phyloP scores from a whole-genome alignment of 2,329 filamentous ascomycete genomes.

The Aspergillus tanneri region DNA sequence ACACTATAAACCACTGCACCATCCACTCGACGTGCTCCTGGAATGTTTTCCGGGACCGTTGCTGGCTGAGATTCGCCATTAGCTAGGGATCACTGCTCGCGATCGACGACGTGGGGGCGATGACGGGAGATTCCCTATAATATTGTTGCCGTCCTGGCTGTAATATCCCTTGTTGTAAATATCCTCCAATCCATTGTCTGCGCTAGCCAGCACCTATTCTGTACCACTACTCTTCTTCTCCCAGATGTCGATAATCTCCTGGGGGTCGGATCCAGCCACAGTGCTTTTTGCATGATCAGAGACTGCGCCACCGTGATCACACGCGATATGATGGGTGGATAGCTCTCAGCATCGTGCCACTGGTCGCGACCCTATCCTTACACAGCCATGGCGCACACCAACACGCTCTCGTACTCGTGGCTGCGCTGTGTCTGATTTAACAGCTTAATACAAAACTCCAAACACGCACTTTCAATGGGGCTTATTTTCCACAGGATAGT shows the following conservation, averaged over 20 bases:
- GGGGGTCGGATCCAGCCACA: background rate
- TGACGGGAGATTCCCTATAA: too few relatives aligned
- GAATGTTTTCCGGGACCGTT: background rate
- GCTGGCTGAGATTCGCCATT: too few relatives aligned
- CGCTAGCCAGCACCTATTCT: background rate
- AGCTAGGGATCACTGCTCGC: background rate
- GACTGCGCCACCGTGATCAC: background rate
- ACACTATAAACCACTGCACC: slow-evolving; percentile 5
- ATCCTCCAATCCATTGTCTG: background rate
- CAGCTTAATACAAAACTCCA: background rate
- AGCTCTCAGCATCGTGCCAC: slow-evolving; percentile 1
- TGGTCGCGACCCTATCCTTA: background rate
- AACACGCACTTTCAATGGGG: background rate
- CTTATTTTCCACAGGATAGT: too few relatives aligned
- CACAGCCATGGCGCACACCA: slow-evolving; percentile 1
- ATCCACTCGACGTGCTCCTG: slow-evolving; percentile 1
- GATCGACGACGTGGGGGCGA: background rate
- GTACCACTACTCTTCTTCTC: background rate
- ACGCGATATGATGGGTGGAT: background rate
- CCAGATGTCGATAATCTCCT: background rate
- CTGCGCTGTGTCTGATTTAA: background rate
- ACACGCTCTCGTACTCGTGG: slow-evolving; percentile 3
- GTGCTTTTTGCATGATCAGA: background rate
- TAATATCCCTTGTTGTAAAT: background rate
- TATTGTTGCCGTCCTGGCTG: too few relatives aligned